phyloP scores from a whole-genome alignment of 129 eudicot genomes.

The Chrysanthemum makinoi region DNA sequence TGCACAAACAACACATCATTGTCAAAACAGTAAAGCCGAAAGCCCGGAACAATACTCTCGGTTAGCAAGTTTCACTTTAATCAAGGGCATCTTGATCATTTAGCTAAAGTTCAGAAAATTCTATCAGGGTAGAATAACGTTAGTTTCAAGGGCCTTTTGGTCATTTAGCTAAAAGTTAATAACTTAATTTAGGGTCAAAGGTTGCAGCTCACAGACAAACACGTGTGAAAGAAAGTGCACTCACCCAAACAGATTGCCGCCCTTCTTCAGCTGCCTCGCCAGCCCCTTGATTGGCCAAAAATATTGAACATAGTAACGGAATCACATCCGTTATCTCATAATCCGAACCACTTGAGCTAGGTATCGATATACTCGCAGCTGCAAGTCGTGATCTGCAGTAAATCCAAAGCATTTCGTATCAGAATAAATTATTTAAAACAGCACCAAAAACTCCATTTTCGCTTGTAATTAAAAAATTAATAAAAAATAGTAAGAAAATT shows the following conservation, averaged over 20 bases:
- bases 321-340: slow-evolving; percentile 54
- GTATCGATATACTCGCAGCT: slow-evolving; percentile 59
- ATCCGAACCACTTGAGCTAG: slow-evolving; percentile 34
- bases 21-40: not conserved
- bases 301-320: slow-evolving; percentile 77
- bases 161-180: slow-evolving; percentile 6
- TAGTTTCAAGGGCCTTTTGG: slow-evolving; percentile 1
- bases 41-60: no score
- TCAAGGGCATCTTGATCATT: slow-evolving; percentile 10
- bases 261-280: slow-evolving; percentile 92
- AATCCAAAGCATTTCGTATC: not conserved
- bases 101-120: slow-evolving; percentile 7
- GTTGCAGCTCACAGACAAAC: not conserved
- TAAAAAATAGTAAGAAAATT: not conserved
- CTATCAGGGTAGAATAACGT: not conserved
- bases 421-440: not conserved
- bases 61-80: no score
- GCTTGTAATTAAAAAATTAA: no score
- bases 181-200: not conserved
- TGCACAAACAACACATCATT: slow-evolving; percentile 28
- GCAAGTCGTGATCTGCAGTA: slow-evolving; percentile 81
- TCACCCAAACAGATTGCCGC: slow-evolving; percentile 52
- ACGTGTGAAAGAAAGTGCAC: slow-evolving; percentile 26
- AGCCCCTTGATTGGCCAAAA: slow-evolving; percentile 91
- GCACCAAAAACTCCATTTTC: not conserved